Conservation (phyloP, 2,329 filamentous ascomycete species). For the Penicillium vulpinum region DNA sequence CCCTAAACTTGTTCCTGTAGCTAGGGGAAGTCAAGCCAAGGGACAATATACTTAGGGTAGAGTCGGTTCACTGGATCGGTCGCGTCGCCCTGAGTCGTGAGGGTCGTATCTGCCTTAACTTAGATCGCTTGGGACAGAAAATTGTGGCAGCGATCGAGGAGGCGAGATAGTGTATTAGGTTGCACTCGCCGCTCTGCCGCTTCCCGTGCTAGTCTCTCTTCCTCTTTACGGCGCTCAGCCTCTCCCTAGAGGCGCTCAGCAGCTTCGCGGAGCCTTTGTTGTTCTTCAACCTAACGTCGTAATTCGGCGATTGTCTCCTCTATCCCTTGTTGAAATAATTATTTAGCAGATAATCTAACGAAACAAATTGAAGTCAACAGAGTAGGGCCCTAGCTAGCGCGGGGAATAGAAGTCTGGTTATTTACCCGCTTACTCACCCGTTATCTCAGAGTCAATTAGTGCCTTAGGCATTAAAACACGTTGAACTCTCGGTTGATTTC, state of each 20-base stretch:
- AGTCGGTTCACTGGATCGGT: conserved; percentile 22
- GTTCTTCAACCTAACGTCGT: neutral
- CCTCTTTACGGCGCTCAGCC: neutral
- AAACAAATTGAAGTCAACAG: too few species aligned
- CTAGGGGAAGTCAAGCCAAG: conserved; percentile 27
- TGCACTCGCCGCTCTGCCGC: conserved; percentile 12
- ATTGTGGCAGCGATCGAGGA: conserved; percentile 27
- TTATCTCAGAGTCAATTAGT: too few species aligned
- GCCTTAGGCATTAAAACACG: too few species aligned
- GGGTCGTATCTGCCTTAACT: conserved; percentile 22
- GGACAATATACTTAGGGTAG: conserved; percentile 21
- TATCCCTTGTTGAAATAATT: neutral
- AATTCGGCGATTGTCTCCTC: neutral
- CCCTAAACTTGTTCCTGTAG: conserved; percentile 26
- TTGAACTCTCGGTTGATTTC: too few species aligned
- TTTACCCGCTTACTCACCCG: too few species aligned
- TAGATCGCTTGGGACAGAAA: conserved; percentile 24
- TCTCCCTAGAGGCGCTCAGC: too few species aligned
- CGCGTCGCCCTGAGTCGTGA: conserved; percentile 26
- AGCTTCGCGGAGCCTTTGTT: too few species aligned
- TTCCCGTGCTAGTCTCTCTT: conserved; percentile 10
- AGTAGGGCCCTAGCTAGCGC: too few species aligned
- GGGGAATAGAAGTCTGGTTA: too few species aligned
- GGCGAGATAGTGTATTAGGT: conserved; percentile 20
- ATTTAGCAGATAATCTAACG: neutral